Percentiles rank a stretch among this genome's conserved stretches.
phyloP scores from a whole-genome alignment of 2,329 filamentous ascomycete genomes.

The Bipolaris gigantea region DNA sequence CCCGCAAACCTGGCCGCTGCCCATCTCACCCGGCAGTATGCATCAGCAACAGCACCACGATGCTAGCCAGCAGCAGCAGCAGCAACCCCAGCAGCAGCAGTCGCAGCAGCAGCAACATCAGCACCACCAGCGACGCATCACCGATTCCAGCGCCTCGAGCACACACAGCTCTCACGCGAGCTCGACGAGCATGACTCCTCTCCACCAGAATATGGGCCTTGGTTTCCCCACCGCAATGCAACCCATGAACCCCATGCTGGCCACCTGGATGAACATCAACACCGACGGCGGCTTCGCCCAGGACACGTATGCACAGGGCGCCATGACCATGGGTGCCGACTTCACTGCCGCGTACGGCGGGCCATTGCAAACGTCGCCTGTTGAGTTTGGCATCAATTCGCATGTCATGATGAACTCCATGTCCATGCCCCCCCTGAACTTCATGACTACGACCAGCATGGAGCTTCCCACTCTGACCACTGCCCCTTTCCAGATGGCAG shows the following conservation, averaged over 20 bases:
- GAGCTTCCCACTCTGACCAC: constrained; percentile 49
- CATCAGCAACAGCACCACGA: constrained; percentile 26
- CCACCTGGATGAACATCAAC: constrained; percentile 51
- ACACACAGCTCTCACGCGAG: constrained; percentile 25
- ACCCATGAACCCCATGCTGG: constrained; percentile 41
- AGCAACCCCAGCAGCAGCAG: constrained; percentile 24
- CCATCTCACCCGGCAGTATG: constrained; percentile 41
- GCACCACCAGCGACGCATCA: constrained; percentile 32
- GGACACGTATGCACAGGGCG: constrained; percentile 27
- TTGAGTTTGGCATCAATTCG: constrained; percentile 51
- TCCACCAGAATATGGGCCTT: constrained; percentile 39
- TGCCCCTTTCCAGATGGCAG: constrained; percentile 54
- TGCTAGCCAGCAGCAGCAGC: constrained; percentile 12
- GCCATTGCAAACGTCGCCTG: constrained; percentile 50
- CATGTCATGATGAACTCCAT: constrained; percentile 24
- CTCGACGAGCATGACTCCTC: constrained; percentile 39
- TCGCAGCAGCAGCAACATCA: constrained; percentile 25
- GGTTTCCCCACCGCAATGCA: constrained; percentile 39
- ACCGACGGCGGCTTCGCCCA: constrained; percentile 36
- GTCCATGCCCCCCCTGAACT: constrained; percentile 15
- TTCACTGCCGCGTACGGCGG: constrained; percentile 46
- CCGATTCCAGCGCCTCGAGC: constrained; percentile 32
- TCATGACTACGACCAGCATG: constrained; percentile 49
- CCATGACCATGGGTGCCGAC: constrained; percentile 41
- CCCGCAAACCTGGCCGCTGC: constrained; percentile 45